Conservation (phyloP, 2,329 filamentous ascomycete species). For the Keithomyces neogunnii region DNA sequence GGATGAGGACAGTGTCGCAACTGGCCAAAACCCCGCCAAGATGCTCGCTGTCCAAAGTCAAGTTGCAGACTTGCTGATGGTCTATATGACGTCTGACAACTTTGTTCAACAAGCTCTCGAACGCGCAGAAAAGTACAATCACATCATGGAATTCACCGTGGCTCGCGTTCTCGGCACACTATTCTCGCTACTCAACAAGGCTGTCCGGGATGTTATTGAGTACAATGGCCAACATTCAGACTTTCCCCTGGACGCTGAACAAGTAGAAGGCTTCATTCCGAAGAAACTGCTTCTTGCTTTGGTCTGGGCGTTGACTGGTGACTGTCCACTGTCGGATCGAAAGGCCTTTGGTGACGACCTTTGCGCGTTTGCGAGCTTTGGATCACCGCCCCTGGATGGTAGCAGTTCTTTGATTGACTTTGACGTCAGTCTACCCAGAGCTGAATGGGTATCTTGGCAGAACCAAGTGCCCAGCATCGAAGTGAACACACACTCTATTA, state of each 20-base stretch:
- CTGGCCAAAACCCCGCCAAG: conserved; percentile 68
- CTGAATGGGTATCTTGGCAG: conserved; percentile 90
- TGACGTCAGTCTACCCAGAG: conserved; percentile 77
- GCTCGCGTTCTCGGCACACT: conserved; percentile 85
- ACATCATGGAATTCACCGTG: conserved; percentile 98
- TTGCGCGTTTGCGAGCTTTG: conserved; percentile 73
- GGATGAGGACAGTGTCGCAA: conserved; percentile 79
- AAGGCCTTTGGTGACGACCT: conserved; percentile 85
- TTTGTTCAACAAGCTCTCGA: conserved; percentile 73
- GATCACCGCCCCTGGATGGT: conserved; percentile 71
- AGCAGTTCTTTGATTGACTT: conserved; percentile 89
- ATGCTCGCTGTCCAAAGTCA: conserved; percentile 70
- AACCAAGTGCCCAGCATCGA: conserved; percentile 90
- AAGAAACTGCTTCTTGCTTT: conserved; percentile 91
- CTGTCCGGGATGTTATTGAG: conserved; percentile 84
- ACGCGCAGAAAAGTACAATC: conserved; percentile 70
- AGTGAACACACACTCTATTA: conserved; percentile 96
- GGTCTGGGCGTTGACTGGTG: conserved; percentile 93
- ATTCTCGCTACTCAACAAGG: conserved; percentile 93
- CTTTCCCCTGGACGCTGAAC: conserved; percentile 83
- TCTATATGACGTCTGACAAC: conserved; percentile 67
- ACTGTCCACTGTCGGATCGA: conserved; percentile 81
- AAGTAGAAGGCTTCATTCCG: conserved; percentile 79
- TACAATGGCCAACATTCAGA: conserved; percentile 93
- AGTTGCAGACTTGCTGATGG: conserved; percentile 70